Conservation (phyloP, 2,329 filamentous ascomycete genomes). For the Botrytis pseudocinerea region DNA sequence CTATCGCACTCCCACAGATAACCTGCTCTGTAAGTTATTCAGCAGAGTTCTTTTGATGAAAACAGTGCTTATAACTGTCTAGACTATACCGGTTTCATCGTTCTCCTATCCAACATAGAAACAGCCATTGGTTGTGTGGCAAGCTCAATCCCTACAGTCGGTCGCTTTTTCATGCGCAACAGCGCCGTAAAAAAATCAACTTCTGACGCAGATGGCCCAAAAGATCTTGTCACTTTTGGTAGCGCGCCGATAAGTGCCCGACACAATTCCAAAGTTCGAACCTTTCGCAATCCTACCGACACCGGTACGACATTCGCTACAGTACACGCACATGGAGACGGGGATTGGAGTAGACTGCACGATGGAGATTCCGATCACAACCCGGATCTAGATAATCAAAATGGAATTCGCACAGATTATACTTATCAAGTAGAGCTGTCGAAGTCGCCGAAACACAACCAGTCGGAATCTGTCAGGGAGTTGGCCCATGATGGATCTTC, state of each 20-base stretch:
- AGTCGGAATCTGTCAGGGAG: not conserved
- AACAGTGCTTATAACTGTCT: not conserved
- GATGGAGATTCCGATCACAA: constrained; percentile 14
- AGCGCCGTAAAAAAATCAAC: not conserved
- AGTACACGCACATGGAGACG: constrained; percentile 19
- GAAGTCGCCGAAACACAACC: constrained; percentile 6
- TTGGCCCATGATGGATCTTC: constrained; percentile 6
- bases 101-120: constrained; percentile 22
- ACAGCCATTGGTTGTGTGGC: constrained; percentile 22
- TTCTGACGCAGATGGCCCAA: not conserved
- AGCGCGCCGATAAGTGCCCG: constrained; percentile 9
- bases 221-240: constrained; percentile 10
- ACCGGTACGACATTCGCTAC: constrained; percentile 14
- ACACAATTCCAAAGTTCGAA: not conserved
- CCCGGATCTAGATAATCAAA: not conserved
- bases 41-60: not conserved
- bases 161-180: constrained; percentile 4
- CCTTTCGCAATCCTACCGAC: constrained; percentile 24
- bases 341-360: constrained; percentile 24
- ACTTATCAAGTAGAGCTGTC: constrained; percentile 25
- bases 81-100: constrained; percentile 20
- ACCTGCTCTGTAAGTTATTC: constrained; percentile 35
- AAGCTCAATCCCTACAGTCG: constrained; percentile 21
- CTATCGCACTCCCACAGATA: constrained; percentile 18
- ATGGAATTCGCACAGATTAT: constrained; percentile 16